Evolutionary conservation across 2,329 filamentous ascomycete genomes (phyloP).

Genomic region (Talaromyces piceae): DNA sequence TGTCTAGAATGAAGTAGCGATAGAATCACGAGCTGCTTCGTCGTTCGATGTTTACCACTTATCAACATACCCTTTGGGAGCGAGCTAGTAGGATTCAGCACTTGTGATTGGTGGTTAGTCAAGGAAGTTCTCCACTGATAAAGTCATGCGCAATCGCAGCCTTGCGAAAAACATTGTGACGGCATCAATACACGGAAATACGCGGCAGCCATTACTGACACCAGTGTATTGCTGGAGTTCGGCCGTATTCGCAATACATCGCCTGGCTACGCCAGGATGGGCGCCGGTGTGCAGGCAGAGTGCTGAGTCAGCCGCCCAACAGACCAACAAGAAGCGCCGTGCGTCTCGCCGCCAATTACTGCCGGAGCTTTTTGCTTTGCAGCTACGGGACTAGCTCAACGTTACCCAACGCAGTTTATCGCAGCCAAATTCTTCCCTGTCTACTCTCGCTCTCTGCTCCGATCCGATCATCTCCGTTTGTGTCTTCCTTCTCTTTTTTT

Average conservation of each 20-base stretch:
- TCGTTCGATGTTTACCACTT: too few relatives aligned
- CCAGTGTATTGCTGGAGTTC: background rate
- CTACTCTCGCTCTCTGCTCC: slow-evolving; percentile 10
- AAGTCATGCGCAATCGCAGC: background rate
- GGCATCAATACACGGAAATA: background rate
- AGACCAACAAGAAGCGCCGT: slow-evolving; percentile 23
- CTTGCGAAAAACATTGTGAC: background rate
- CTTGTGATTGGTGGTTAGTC: background rate
- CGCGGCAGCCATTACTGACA: background rate
- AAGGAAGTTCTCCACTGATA: background rate
- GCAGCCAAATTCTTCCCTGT: slow-evolving; percentile 14
- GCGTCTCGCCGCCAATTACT: background rate
- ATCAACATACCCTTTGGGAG: background rate
- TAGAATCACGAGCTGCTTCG: background rate
- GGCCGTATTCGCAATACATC: slow-evolving; percentile 8
- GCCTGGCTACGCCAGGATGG: slow-evolving; percentile 22
- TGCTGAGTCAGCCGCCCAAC: slow-evolving; percentile 33
- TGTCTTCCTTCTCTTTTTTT: slow-evolving; percentile 3
- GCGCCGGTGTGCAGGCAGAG: slow-evolving; percentile 25
- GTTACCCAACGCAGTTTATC: background rate
- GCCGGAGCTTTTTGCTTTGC: background rate
- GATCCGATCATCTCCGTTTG: slow-evolving; percentile 13
- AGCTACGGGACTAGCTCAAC: background rate
- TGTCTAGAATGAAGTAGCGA: background rate
- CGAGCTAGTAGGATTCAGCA: background rate